phyloP scores from a whole-genome alignment of 192 early-diverging fungal species.

The Coemansia sp. region DNA sequence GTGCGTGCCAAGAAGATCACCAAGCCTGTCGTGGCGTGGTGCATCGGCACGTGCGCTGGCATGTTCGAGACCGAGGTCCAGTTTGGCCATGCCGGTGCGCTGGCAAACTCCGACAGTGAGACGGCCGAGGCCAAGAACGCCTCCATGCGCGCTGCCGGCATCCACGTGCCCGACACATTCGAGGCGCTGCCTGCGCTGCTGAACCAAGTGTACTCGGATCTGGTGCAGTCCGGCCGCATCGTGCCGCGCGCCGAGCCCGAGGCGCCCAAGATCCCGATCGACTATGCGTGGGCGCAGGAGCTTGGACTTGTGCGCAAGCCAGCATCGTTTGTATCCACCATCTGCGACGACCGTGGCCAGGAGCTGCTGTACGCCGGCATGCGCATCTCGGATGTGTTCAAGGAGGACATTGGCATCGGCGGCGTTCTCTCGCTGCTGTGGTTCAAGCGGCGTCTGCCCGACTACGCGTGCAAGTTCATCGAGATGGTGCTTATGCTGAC shows the following conservation, averaged over 20 bases:
- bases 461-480: conserved; percentile 95
- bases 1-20: conserved; percentile 85
- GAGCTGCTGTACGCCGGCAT: conserved; percentile 98
- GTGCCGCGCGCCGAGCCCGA: conserved; percentile 82
- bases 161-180: conserved; percentile 93
- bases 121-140: conserved; percentile 97
- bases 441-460: conserved; percentile 97
- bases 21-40: conserved; percentile 99
- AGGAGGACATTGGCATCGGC: conserved; percentile 97
- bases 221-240: conserved; percentile 73
- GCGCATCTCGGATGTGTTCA: conserved; percentile 98
- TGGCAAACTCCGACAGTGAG: conserved; percentile 94
- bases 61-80: conserved; percentile 99
- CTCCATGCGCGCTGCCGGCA: conserved; percentile 80
- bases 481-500: conserved; percentile 99
- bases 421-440: conserved; percentile 95
- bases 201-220: conserved; percentile 71
- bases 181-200: conserved; percentile 88
- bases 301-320: conserved; percentile 97
- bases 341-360: conserved; percentile 98
- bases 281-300: conserved; percentile 99
- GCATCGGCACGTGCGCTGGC: conserved; percentile 98
- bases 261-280: conserved; percentile 96
- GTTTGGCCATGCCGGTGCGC: conserved; percentile 97
- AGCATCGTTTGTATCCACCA: conserved; percentile 96